Percentiles rank a stretch among this genome's conserved stretches.
These are phyloP conservation scores for Phaeosphaeria sp. DNA, from an alignment of 2,329 filamentous ascomycete species.

Conservation along the genomic window DNA sequence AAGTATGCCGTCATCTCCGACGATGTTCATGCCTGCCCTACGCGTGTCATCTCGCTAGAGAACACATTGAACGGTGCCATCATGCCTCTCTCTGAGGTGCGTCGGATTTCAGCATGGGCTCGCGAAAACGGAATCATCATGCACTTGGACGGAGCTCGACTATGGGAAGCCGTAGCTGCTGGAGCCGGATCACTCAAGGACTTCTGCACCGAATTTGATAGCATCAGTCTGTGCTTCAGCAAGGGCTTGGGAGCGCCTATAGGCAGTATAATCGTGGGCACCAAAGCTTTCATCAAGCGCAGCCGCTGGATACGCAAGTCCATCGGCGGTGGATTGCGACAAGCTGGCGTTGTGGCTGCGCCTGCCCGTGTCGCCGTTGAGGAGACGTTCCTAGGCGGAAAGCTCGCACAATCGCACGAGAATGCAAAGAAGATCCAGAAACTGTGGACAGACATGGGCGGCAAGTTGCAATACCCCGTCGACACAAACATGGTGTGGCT, in stretches of 20 bases:
- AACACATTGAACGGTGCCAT: conserved; percentile 84
- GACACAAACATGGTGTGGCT: conserved; percentile 96
- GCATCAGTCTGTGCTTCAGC: conserved; percentile 78
- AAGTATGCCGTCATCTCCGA: conserved; percentile 69
- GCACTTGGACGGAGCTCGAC: conserved; percentile 79
- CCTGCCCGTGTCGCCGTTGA: conserved; percentile 79
- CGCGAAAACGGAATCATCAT: conserved; percentile 68
- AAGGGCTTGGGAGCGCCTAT: conserved; percentile 85
- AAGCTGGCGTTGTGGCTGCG: conserved; percentile 77
- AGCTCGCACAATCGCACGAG: conserved; percentile 66
- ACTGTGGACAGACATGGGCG: conserved; percentile 74
- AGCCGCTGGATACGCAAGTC: conserved; percentile 80
- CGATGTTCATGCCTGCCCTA: conserved; percentile 80
- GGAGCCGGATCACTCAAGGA: conserved; percentile 72
- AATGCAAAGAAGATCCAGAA: conserved; percentile 68
- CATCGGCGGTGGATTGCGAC: conserved; percentile 79
- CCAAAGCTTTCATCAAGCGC: conserved; percentile 66
- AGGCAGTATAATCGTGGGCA: conserved; percentile 74
- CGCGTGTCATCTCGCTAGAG: conserved; percentile 80
- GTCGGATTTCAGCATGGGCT: conserved; percentile 73
- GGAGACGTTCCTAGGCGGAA: conserved; percentile 76
- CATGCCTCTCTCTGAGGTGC: conserved; percentile 75
- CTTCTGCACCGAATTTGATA: conserved; percentile 74
- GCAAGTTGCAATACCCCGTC: conserved; percentile 70
- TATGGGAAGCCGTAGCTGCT: conserved; percentile 82